Evolutionary conservation across 2,329 filamentous ascomycete genomes (phyloP).

Genomic region (Fusarium mangiferae): DNA sequence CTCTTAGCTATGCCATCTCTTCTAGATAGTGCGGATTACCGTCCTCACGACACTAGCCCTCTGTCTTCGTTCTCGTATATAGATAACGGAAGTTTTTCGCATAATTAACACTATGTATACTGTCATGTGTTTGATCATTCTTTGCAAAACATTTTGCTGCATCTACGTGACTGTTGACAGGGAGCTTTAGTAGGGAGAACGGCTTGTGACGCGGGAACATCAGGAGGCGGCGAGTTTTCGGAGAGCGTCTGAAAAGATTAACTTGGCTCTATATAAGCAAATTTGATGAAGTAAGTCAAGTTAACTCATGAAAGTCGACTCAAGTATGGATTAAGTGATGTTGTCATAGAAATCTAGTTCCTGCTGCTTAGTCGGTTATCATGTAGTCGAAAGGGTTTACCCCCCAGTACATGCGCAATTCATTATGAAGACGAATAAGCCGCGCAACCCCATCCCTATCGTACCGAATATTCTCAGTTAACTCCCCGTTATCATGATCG

Average conservation of each 20-base stretch:
- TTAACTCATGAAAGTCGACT: no score
- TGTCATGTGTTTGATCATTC: not conserved
- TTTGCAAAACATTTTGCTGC: not conserved
- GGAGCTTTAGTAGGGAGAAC: no score
- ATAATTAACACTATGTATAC: accelerated
- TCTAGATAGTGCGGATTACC: not conserved
- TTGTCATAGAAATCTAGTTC: no score
- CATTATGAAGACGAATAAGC: not conserved
- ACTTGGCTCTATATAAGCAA: no score
- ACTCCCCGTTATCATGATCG: not conserved
- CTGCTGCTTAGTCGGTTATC: not conserved
- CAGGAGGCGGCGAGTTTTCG: no score
- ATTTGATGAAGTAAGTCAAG: no score
- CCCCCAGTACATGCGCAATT: not conserved
- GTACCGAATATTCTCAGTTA: not conserved
- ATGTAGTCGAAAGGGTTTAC: not conserved
- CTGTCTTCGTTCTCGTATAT: not conserved
- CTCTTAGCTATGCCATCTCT: not conserved
- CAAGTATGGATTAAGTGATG: no score
- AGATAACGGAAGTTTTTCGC: not conserved
- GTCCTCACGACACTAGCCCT: accelerated
- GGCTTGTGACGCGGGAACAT: no score
- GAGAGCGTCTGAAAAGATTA: no score
- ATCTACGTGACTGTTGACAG: not conserved
- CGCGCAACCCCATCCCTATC: not conserved